A percentile compares a stretch with the other conserved stretches of the same genome.
phyloP scores from a whole-genome alignment of 495 filamentous ascomycete species.

The Neurospora sp. region DNA sequence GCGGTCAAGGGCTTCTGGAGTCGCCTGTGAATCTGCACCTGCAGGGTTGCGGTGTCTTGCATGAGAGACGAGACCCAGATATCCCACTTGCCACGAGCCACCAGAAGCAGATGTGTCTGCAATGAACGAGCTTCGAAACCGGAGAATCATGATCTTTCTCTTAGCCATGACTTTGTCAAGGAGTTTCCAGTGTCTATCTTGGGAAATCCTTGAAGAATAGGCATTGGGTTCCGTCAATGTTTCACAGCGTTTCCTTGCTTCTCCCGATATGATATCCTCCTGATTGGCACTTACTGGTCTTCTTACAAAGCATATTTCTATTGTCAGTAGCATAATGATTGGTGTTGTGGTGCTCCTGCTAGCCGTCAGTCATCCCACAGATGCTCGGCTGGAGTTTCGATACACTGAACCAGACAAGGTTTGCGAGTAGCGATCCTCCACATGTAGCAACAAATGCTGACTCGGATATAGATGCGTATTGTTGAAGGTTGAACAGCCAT shows the following conservation, averaged over 20 bases:
- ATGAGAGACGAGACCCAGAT: not conserved
- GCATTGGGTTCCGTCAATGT: not conserved
- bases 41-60: not conserved
- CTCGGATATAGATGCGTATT: not conserved
- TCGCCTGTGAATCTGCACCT: not conserved
- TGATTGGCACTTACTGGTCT: not conserved
- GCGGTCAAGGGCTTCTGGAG: not conserved
- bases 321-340: not conserved
- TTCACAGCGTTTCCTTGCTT: conserved; percentile 5
- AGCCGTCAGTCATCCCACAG: not conserved
- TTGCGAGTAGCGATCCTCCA: not conserved
- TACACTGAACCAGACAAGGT: not conserved
- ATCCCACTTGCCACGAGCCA: not conserved
- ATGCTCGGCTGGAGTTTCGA: not conserved
- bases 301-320: not conserved
- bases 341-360: not conserved
- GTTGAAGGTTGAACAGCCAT: not conserved
- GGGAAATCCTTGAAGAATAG: not conserved
- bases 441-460: not conserved
- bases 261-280: not conserved
- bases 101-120: not conserved
- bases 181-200: conserved; percentile 1
- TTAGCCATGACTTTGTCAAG: not conserved
- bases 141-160: not conserved
- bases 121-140: not conserved